Conservation (phyloP, 176 grass and related monocot species). For the Carex kokanica region DNA sequence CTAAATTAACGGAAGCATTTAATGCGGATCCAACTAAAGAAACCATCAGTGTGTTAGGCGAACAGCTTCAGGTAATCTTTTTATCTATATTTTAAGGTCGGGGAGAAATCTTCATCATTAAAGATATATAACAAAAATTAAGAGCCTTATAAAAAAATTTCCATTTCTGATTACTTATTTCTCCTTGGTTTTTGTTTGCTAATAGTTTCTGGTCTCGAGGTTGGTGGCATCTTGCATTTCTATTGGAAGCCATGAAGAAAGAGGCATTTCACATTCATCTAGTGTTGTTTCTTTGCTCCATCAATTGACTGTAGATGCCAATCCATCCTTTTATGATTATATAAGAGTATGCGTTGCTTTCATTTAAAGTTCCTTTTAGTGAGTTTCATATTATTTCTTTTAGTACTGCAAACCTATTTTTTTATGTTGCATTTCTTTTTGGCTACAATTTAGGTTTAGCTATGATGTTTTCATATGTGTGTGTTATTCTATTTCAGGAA, state of each 20-base stretch:
- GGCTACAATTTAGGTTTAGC: not conserved
- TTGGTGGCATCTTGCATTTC: constrained; percentile 69
- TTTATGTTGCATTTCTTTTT: not conserved
- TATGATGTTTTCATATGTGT: constrained; percentile 9
- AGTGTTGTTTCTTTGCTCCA: constrained; percentile 70
- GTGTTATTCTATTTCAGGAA: constrained; percentile 52
- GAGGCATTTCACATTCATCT: constrained; percentile 41
- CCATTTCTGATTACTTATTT: not conserved
- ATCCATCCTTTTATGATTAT: constrained; percentile 71
- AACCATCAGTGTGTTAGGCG: constrained; percentile 56
- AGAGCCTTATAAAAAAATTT: not conserved
- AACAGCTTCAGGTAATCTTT: constrained; percentile 74
- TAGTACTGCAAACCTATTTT: not conserved
- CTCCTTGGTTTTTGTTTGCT: not conserved
- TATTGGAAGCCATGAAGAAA: constrained; percentile 36
- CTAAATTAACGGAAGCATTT: constrained; percentile 61
- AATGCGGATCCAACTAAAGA: constrained; percentile 46
- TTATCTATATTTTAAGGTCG: constrained; percentile 23
- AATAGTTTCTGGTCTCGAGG: constrained; percentile 80
- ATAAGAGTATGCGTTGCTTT: constrained; percentile 63
- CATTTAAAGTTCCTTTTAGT: constrained; percentile 19
- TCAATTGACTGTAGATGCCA: constrained; percentile 71
- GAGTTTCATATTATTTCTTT: constrained; percentile 18
- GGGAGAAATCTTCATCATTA: not conserved
- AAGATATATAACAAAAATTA: not conserved